These are phyloP conservation scores for Immersiella caudata DNA, from an alignment of 495 filamentous ascomycete species.

Conservation along the genomic window DNA sequence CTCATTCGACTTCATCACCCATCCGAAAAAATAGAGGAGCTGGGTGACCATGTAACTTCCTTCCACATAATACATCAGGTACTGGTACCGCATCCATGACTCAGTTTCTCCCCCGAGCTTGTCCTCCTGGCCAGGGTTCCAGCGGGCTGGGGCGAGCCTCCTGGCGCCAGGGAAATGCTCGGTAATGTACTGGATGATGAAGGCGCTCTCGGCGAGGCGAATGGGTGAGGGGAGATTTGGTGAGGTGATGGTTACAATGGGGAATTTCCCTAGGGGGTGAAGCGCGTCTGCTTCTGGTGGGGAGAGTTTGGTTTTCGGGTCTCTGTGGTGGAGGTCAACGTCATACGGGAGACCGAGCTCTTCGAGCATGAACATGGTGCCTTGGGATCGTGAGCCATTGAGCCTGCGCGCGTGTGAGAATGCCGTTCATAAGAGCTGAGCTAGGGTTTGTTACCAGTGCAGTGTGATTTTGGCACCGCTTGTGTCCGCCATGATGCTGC, in stretches of 20 bases:
- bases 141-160: constrained; percentile 65
- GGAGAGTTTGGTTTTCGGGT: constrained; percentile 54
- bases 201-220: constrained; percentile 75
- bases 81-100: constrained; percentile 74
- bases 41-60: constrained; percentile 75
- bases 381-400: constrained; percentile 74
- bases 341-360: constrained; percentile 78
- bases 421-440: not conserved
- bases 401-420: constrained; percentile 53
- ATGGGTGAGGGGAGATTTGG: constrained; percentile 51
- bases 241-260: constrained; percentile 63
- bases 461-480: constrained; percentile 69
- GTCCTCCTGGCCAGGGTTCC: constrained; percentile 56
- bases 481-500: constrained; percentile 37
- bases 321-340: constrained; percentile 72
- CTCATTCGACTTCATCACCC: constrained; percentile 56
- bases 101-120: constrained; percentile 70
- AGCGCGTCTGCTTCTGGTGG: constrained; percentile 71
- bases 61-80: constrained; percentile 79
- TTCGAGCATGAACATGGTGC: constrained; percentile 84
- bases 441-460: constrained; percentile 61
- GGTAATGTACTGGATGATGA: constrained; percentile 78
- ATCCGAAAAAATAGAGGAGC: constrained; percentile 60
- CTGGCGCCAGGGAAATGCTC: constrained; percentile 65
- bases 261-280: constrained; percentile 83